Conservation (phyloP, 2,329 filamentous ascomycete genomes). For the Fusarium liriodendri region DNA sequence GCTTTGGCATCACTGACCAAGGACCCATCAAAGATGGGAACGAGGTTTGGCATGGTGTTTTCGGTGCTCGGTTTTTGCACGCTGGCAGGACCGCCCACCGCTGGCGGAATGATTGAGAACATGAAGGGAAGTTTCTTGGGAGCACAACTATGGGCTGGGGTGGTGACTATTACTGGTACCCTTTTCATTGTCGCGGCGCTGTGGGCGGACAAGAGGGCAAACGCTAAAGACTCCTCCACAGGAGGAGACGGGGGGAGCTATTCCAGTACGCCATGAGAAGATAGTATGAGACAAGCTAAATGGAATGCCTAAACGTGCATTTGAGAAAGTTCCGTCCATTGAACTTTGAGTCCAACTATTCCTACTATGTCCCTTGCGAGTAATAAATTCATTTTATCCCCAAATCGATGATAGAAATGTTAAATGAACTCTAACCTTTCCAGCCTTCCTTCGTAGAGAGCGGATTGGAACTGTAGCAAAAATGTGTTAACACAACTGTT, state of each 20-base stretch:
- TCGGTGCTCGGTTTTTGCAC: not conserved
- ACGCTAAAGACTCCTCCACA: not conserved
- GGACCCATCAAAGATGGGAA: not conserved
- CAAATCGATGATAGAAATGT: not conserved
- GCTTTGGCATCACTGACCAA: not conserved
- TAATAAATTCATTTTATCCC: not conserved
- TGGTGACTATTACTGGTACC: not conserved
- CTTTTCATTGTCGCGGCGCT: not conserved
- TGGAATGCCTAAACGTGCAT: no score
- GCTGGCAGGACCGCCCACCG: not conserved
- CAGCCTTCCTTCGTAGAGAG: accelerated
- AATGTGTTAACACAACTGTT: not conserved
- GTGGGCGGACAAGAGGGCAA: not conserved
- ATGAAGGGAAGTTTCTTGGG: not conserved
- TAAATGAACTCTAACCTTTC: not conserved
- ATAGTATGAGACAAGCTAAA: no score
- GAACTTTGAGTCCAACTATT: not conserved
- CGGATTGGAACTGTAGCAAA: not conserved
- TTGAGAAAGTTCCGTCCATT: not conserved
- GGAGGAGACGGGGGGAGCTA: not conserved
- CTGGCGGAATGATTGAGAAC: not conserved
- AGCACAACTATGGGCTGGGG: not conserved
- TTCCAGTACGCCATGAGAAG: not conserved
- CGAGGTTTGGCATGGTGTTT: not conserved
- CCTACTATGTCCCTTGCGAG: not conserved